Base-by-base conservation (phyloP, 768 basidiomycete species). In the Lactarius psammicola region DNA sequence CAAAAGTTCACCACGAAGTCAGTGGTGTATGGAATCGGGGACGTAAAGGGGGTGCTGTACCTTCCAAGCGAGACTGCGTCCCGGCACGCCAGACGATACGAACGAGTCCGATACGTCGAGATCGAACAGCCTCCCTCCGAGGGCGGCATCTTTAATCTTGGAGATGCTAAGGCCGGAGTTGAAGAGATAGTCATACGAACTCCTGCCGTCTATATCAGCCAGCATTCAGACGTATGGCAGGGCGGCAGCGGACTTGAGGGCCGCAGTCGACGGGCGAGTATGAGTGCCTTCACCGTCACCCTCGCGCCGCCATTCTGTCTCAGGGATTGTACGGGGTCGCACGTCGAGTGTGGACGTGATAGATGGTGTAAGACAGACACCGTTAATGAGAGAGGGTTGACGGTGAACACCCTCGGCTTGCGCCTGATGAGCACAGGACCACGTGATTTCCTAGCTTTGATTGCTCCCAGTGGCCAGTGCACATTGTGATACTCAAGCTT, bases 41-140 rank as follows among this genome's bases (percentile, higher is more conserved):
- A 18, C 42, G 58, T 18, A 15, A 46, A 20, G 42, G 20, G 51
- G 20, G 33, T 23, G 10, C 71, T 73, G 68, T 68, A 89, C 92
- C 88, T 94, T 94, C 92, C 92, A 94, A 59, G 85, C 86, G 63
- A 94, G 76, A 75, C 92, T 92, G 71, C 92, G 80, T n/a, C 92
- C 92, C 63, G 84, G 75, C 9, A 89, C 78, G 56, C 82, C 85
- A n/a, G 72, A 64, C 42, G 80, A 83, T 36, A 38, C 18, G 38
- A 80, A 73, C 3, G 76, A 72, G 62, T 75, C 76, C 62, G 80
- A 76, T 4, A 77, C 73, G 30, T 77, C 71, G 58, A 56, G 5
- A n/a, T 75, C 73, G 68, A 87, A 83, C 20, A 93, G 74, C 18
- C 84, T 82, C 71, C 87, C 87, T 64, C 82, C 80, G 18, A 89